These are phyloP conservation scores for Gossypium sturtianum DNA, from an alignment of 345 rosid species.

Conservation along the genomic window DNA sequence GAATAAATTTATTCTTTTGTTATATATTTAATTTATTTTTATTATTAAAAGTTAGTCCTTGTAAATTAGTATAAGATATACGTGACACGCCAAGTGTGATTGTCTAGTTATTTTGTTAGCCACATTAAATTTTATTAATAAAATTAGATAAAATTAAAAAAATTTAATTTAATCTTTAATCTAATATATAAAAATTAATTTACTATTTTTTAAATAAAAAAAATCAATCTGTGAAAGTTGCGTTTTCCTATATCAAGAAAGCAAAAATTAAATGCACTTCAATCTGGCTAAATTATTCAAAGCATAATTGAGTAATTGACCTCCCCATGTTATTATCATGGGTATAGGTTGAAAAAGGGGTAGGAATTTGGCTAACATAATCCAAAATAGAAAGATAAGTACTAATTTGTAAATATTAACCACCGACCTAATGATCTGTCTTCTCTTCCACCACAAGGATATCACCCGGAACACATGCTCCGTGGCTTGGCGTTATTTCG, in stretches of 20 bases:
- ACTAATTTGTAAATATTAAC: neutral
- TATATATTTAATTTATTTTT: no score
- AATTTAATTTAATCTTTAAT: no score
- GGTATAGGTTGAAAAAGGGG: neutral
- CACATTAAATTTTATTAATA: no score
- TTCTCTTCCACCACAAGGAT: neutral
- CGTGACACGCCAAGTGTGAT: no score
- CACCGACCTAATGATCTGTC: slow-evolving; percentile 16
- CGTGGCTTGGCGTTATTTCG: neutral
- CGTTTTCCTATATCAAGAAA: neutral
- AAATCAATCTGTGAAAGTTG: neutral
- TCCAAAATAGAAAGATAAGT: neutral
- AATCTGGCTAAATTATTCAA: neutral
- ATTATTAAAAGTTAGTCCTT: no score
- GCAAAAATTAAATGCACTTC: neutral
- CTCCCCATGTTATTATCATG: neutral
- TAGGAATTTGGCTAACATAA: neutral
- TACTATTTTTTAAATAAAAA: no score
- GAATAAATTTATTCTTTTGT: fast-evolving
- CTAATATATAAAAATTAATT: no score
- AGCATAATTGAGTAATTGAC: neutral
- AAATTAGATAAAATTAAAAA: no score
- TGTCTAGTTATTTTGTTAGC: fast-evolving
- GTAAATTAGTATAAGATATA: fast-evolving
- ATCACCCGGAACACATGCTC: neutral